A percentile compares a stretch with the other conserved stretches of the same genome.
These are phyloP conservation scores for Mycena kentingensis DNA, from an alignment of 768 basidiomycete genomes.

Conservation along the genomic window DNA sequence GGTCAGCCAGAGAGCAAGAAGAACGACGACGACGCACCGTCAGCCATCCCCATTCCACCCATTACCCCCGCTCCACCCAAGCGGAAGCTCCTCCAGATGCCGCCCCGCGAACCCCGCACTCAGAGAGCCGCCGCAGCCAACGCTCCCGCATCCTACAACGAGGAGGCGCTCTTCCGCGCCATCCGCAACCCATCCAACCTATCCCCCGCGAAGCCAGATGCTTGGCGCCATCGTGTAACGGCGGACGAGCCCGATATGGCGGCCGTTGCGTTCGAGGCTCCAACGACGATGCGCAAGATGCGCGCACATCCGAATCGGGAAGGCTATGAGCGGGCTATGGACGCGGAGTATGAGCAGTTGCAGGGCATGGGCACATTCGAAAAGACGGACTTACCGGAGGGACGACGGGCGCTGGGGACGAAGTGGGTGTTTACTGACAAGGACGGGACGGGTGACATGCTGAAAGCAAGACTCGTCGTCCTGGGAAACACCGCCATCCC, in stretches of 20 bases:
- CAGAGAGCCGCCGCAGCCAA: background rate
- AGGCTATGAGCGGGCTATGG: conserved; percentile 19
- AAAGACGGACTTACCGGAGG: conserved; percentile 15
- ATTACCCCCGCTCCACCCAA: background rate
- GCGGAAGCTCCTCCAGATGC: background rate
- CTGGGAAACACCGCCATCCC: conserved; percentile 33
- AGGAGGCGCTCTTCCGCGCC: background rate
- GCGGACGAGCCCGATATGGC: background rate
- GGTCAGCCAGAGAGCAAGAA: background rate
- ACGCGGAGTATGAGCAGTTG: conserved; percentile 16
- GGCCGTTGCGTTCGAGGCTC: background rate
- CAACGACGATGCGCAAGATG: conserved; percentile 4
- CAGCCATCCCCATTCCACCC: background rate
- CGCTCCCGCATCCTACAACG: background rate
- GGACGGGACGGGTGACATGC: conserved; percentile 30
- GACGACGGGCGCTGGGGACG: conserved; percentile 16
- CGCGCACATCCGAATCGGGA: conserved; percentile 21
- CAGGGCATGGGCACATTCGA: conserved; percentile 22
- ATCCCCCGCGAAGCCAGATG: too few relatives aligned
- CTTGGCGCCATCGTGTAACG: too few relatives aligned
- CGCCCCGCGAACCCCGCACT: background rate
- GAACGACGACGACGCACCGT: background rate
- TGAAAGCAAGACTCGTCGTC: conserved; percentile 29
- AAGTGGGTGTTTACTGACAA: conserved; percentile 35
- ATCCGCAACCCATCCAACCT: background rate